Evolutionary conservation across 2,329 filamentous ascomycete species (phyloP).

Genomic region (Arthrobotrys musiformis): DNA sequence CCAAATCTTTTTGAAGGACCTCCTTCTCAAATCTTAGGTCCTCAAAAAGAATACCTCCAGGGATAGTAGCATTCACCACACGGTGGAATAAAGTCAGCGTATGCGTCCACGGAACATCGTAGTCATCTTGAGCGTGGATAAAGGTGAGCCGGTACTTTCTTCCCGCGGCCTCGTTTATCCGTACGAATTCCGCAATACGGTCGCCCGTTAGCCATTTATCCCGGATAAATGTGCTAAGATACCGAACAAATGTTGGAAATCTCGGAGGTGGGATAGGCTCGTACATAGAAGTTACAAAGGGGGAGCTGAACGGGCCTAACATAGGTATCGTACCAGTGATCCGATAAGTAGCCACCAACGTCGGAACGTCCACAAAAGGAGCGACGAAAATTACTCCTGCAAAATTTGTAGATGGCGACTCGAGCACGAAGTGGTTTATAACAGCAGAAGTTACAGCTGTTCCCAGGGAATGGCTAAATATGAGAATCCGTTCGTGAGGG

Average conservation of each 20-base stretch:
- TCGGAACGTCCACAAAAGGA: conserved; percentile 69
- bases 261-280: too few relatives aligned
- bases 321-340: conserved; percentile 69
- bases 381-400: conserved; percentile 70
- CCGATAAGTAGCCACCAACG: conserved; percentile 69
- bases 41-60: conserved; percentile 63
- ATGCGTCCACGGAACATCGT: conserved; percentile 67
- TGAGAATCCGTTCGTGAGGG: conserved; percentile 68
- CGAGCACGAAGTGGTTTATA: conserved; percentile 64
- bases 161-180: conserved; percentile 60
- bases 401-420: conserved; percentile 66
- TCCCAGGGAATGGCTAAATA: conserved; percentile 72
- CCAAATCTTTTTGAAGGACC: conserved; percentile 63
- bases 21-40: conserved; percentile 66
- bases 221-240: conserved; percentile 66
- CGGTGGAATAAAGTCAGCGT: conserved; percentile 68
- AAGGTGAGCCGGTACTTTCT: conserved; percentile 65
- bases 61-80: conserved; percentile 67
- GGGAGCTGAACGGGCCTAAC: conserved; percentile 67
- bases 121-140: conserved; percentile 68
- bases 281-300: too few relatives aligned
- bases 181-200: conserved; percentile 65
- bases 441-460: conserved; percentile 68
- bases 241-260: conserved; percentile 65
- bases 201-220: conserved; percentile 68